Evolutionary conservation across 2,329 filamentous ascomycete genomes (phyloP).

Genomic region (Scortechinia acanthostroma): DNA sequence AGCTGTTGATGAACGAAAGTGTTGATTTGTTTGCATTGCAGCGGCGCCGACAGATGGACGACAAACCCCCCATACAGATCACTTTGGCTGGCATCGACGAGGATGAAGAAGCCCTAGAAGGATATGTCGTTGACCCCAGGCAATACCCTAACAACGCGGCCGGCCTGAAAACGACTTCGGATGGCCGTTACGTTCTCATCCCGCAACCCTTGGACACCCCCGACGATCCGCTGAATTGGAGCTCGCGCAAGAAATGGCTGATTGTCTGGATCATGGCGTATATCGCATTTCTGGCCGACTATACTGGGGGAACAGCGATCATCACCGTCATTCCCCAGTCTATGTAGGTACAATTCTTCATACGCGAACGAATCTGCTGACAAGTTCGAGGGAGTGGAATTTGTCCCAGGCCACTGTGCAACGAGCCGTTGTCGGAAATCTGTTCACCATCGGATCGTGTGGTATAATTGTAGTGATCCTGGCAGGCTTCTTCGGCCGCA

Average conservation of each 20-base stretch:
- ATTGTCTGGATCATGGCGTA: conserved; percentile 26
- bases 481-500: conserved; percentile 30
- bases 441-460: conserved; percentile 32
- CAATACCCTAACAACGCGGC: conserved; percentile 4
- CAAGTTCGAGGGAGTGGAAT: conserved; percentile 16
- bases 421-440: conserved; percentile 27
- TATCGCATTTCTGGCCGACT: conserved; percentile 28
- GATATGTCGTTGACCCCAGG: neutral
- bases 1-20: too few relatives aligned
- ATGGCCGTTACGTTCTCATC: conserved; percentile 23
- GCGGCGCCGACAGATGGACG: too few relatives aligned
- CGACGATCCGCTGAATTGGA: conserved; percentile 27
- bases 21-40: too few relatives aligned
- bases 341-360: conserved; percentile 11
- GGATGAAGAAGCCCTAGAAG: neutral
- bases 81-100: neutral
- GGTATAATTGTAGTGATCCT: conserved; percentile 28
- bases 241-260: conserved; percentile 17
- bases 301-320: conserved; percentile 27
- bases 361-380: neutral
- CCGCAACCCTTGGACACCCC: conserved; percentile 26
- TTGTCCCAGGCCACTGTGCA: conserved; percentile 26
- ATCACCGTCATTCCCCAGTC: conserved; percentile 28
- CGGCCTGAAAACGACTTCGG: conserved; percentile 17
- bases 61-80: too few relatives aligned